Conservation (phyloP, 2,329 filamentous ascomycete species). For the Pseudogymnoascus sp. region DNA sequence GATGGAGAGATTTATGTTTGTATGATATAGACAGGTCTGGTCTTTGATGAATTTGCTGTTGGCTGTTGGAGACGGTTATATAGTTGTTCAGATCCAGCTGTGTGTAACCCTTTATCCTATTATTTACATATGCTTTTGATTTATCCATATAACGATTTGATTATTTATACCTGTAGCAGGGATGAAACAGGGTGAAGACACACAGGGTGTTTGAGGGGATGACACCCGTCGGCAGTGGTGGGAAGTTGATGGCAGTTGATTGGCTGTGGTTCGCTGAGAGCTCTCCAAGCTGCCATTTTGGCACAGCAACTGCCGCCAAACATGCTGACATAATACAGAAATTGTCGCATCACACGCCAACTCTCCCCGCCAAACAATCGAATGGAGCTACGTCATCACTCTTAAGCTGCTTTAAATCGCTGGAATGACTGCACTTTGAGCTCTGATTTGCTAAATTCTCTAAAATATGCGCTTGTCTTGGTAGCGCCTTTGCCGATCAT, state of each 20-base stretch:
- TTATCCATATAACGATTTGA: background rate
- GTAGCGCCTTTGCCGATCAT: background rate
- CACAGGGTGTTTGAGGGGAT: background rate
- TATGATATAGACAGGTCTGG: background rate
- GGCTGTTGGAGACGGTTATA: background rate
- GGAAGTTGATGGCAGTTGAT: background rate
- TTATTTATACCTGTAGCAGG: background rate
- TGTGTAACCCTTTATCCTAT: background rate
- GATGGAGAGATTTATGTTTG: background rate
- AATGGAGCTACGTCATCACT: background rate
- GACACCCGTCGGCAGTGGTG: background rate
- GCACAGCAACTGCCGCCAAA: slow-evolving; percentile 3
- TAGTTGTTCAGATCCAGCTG: background rate
- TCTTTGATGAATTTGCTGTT: background rate
- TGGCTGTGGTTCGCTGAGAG: background rate
- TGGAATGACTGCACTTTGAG: background rate
- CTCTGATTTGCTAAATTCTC: background rate
- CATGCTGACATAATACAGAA: background rate
- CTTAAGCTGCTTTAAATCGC: background rate
- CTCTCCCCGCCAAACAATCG: background rate
- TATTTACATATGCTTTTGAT: background rate
- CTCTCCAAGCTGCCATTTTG: background rate
- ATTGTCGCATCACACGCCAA: background rate
- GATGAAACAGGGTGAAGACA: background rate
- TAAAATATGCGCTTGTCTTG: background rate